A percentile compares a stretch with the other conserved stretches of the same genome.
phyloP scores from a whole-genome alignment of 768 basidiomycete genomes.

The Hirschioporus abietinus region DNA sequence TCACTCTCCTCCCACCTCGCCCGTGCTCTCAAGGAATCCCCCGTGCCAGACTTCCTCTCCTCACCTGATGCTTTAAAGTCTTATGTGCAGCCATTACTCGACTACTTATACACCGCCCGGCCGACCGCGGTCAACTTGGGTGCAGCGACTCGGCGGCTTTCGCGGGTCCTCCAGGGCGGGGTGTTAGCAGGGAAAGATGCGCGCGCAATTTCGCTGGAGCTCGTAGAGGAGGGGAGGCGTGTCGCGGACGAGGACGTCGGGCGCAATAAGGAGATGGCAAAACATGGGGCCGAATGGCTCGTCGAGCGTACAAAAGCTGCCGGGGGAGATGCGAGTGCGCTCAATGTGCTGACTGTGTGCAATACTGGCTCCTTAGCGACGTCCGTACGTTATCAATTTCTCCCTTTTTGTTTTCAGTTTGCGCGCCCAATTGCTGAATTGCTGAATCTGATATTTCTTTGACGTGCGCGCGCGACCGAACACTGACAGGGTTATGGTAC shows the following conservation, averaged over 20 bases:
- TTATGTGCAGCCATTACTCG: conserved; percentile 55
- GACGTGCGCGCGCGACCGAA: no score
- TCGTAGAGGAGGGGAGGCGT: conserved; percentile 65
- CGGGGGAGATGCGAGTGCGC: conserved; percentile 36
- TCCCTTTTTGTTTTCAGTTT: neutral
- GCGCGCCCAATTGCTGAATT: no score
- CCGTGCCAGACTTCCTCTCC: conserved; percentile 49
- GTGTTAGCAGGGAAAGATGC: conserved; percentile 36
- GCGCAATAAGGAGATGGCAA: conserved; percentile 81
- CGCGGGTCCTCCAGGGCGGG: conserved; percentile 36
- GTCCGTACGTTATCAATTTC: conserved; percentile 48
- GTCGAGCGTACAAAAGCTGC: conserved; percentile 39
- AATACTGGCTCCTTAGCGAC: conserved; percentile 97
- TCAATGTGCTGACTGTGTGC: conserved; percentile 91
- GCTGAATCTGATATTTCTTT: no score
- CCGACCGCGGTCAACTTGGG: conserved; percentile 96
- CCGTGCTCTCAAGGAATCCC: conserved; percentile 39
- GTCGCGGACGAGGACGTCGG: conserved; percentile 88
- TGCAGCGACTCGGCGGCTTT: conserved; percentile 73
- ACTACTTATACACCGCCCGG: conserved; percentile 78
- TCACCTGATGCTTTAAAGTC: conserved; percentile 46
- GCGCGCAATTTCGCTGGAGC: conserved; percentile 39
- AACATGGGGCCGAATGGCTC: conserved; percentile 84
- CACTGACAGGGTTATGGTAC: conserved; percentile 82
- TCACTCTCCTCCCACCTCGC: conserved; percentile 64